phyloP scores from a whole-genome alignment of 176 grass and related monocot genomes.

The Otatea glauca region DNA sequence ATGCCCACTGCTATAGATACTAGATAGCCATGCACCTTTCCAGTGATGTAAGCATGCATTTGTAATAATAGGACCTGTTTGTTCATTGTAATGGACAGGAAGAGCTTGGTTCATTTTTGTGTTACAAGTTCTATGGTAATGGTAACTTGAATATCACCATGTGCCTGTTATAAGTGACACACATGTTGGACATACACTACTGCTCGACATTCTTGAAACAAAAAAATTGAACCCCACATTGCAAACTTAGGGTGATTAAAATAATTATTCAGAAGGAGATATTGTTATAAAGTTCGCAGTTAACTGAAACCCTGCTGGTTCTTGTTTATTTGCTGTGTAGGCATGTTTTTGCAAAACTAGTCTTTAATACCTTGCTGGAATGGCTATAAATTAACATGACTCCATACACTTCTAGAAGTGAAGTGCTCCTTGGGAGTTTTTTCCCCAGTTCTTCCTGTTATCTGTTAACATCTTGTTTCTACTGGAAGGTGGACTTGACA shows the following conservation, averaged over 20 bases:
- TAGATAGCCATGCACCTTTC: constrained; percentile 20
- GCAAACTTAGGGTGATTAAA: neutral
- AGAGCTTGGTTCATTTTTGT: constrained; percentile 21
- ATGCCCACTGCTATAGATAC: constrained; percentile 27
- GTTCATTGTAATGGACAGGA: constrained; percentile 13
- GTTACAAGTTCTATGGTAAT: constrained; percentile 3
- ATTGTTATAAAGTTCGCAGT: neutral
- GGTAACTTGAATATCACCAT: neutral
- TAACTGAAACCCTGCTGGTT: constrained; percentile 24
- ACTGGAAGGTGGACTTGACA: constrained; percentile 90
- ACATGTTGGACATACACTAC: neutral
- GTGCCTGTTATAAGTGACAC: constrained; percentile 16
- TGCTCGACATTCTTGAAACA: constrained; percentile 1
- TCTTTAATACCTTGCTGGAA: constrained; percentile 23
- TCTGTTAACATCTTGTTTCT: constrained; percentile 50
- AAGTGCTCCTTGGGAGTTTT: neutral
- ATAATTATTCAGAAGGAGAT: neutral
- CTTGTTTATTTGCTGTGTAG: constrained; percentile 18
- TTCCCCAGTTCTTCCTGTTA: neutral
- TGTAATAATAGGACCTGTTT: neutral
- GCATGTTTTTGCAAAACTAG: constrained; percentile 17
- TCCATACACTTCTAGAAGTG: constrained; percentile 19
- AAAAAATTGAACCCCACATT: constrained; percentile 2
- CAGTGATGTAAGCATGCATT: constrained; percentile 8
- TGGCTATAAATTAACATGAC: constrained; percentile 3